Base-by-base conservation (phyloP, 345 rosid genomes). In the Bruguiera parviflora region DNA sequence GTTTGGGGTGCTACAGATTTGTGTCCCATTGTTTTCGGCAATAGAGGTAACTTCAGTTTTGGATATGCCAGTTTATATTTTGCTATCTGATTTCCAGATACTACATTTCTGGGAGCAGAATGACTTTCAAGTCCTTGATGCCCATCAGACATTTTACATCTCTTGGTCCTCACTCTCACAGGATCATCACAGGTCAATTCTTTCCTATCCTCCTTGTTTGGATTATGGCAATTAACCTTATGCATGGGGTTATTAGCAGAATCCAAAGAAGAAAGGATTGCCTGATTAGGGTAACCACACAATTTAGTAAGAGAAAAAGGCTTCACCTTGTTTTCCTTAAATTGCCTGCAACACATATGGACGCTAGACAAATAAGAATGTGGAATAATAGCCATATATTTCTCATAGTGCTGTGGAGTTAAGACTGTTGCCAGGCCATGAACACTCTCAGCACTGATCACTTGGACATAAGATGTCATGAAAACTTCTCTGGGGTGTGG, bases 301-400 rank as follows among this genome's bases (percentile, higher is more conserved):
- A 85, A 58, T 73, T 84, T 82, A 39, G 80, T 77, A 31, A 84
- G 74, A 76, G 72, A 65, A 70, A 85, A 85, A 11, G 85, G 85
- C 65, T 76, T 80, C 29, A 85, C 59, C 66, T 66, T 81, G 52
- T 78, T 72, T 76, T 75, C 64, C 66, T 79, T 77, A 16, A 82
- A 62, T 77, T 80, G 89, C 71, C 85, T 74, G 49, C 35, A 73
- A 70, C 89, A 85, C 70, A 81, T 70, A 63, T 68, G 61, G 28
- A 81, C 66, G 43, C 71, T 63, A 6, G 78, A 63, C 1, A 70
- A 46, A 11, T 68, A 65, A 11, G 58, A 19, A 5, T 67, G 56
- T 2, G 78, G 55, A 62, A 61, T 51, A 73, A 60, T 35, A 15
- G 80, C 77, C n/a, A 57, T 21, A 56, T 53, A 79, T 72, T 73